Percentiles rank a stretch among this genome's conserved stretches.
These are phyloP conservation scores for Funneliformis caledonium DNA, from an alignment of 371 early-diverging fungal genomes.

Conservation along the genomic window DNA sequence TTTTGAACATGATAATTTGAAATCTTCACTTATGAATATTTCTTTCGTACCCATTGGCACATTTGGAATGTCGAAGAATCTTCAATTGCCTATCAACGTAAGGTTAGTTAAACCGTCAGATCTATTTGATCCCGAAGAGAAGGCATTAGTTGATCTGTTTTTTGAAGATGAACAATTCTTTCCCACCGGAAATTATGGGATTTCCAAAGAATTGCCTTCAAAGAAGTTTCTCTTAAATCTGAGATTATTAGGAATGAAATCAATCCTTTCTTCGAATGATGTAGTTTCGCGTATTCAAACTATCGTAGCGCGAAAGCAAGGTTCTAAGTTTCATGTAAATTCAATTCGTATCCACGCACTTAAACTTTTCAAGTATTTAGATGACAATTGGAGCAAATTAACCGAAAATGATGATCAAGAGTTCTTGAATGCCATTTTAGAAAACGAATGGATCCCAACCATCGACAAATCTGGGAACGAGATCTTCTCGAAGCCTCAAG, in stretches of 20 bases:
- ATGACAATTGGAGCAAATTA: constrained; percentile 3
- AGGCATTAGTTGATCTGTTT: too few relatives aligned
- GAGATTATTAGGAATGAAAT: constrained; percentile 8
- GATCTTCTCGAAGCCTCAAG: background rate
- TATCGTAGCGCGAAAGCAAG: too few relatives aligned
- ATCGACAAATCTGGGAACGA: background rate
- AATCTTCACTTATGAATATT: background rate
- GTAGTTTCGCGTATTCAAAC: background rate
- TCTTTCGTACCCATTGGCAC: background rate
- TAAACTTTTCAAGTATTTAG: background rate
- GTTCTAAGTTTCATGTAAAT: background rate
- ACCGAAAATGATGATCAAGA: background rate
- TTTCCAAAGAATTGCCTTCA: background rate
- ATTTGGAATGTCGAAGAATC: background rate
- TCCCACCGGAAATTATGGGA: background rate
- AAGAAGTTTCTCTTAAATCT: background rate
- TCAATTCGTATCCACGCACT: background rate
- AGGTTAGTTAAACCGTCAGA: background rate
- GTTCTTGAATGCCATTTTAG: background rate
- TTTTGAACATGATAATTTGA: background rate
- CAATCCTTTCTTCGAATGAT: background rate
- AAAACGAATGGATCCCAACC: constrained; percentile 9
- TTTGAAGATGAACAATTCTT: too few relatives aligned
- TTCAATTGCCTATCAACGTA: background rate
- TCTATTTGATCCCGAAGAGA: background rate